Percentiles rank a stretch among this genome's conserved stretches.
These are phyloP conservation scores for Trebouxia gelatinosa DNA, from an alignment of 163 green algal species.

Conservation along the genomic window DNA sequence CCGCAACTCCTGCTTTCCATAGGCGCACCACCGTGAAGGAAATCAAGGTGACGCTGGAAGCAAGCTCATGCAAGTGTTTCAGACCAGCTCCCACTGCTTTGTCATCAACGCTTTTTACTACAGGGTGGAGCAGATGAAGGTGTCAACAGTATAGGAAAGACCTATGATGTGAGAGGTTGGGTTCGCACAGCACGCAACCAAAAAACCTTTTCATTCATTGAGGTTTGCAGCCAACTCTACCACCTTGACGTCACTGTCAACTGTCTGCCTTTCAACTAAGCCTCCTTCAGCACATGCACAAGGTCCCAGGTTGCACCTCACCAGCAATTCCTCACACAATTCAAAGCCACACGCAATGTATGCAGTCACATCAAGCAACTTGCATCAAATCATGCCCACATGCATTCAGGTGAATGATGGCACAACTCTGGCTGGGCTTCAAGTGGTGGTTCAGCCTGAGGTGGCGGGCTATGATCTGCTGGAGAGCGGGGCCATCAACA, in stretches of 20 bases:
- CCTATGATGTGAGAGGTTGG: slow-evolving; percentile 8
- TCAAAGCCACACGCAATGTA: neutral
- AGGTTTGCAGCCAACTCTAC: neutral
- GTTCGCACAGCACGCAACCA: slow-evolving; percentile 22
- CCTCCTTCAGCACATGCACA: too few species aligned
- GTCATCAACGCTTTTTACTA: neutral
- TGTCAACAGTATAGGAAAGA: neutral
- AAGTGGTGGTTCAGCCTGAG: slow-evolving; percentile 21
- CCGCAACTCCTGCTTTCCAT: neutral
- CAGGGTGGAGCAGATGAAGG: slow-evolving; percentile 21
- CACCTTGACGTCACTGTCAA: neutral
- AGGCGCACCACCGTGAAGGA: slow-evolving; percentile 2
- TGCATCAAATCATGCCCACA: too few species aligned
- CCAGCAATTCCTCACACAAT: neutral
- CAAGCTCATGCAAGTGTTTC: neutral
- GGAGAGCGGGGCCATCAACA: slow-evolving; percentile 63
- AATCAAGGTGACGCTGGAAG: slow-evolving; percentile 8
- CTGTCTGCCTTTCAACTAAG: neutral
- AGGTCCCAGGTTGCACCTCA: too few species aligned
- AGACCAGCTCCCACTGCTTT: neutral
- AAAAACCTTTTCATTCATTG: slow-evolving; percentile 24
- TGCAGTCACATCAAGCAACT: neutral
- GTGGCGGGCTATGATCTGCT: neutral
- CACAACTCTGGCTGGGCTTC: slow-evolving; percentile 13
- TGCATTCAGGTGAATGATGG: slow-evolving; percentile 33